phyloP scores from a whole-genome alignment of 2,329 filamentous ascomycete genomes.

The Laburnicola sp. region DNA sequence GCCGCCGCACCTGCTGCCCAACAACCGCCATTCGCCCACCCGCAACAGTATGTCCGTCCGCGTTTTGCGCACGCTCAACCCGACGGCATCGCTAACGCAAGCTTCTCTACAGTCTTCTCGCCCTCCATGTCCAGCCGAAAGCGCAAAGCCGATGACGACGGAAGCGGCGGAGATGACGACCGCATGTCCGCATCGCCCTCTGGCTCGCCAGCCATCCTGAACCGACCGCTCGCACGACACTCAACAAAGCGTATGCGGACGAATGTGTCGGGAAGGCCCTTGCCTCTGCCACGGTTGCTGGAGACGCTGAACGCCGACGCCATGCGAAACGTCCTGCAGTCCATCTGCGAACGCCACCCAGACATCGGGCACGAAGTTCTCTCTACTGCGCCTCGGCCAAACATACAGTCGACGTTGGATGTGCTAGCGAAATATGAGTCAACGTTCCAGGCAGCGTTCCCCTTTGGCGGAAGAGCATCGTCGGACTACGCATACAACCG shows the following conservation, averaged over 20 bases:
- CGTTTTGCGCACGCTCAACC: conserved; percentile 12
- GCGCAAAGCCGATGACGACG: conserved; percentile 81
- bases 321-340: conserved; percentile 81
- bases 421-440: conserved; percentile 83
- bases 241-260: conserved; percentile 65
- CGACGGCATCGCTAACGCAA: conserved; percentile 13
- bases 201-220: conserved; percentile 74
- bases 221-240: conserved; percentile 63
- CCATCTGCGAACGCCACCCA: conserved; percentile 87
- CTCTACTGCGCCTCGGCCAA: conserved; percentile 81
- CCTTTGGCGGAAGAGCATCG: conserved; percentile 78
- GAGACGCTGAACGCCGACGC: conserved; percentile 89
- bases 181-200: conserved; percentile 90
- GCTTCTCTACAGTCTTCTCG: conserved; percentile 33
- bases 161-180: conserved; percentile 63
- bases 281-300: conserved; percentile 75
- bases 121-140: conserved; percentile 63
- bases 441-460: conserved; percentile 76
- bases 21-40: conserved; percentile 62
- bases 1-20: conserved; percentile 63
- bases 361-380: conserved; percentile 84
- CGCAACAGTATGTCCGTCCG: conserved; percentile 57
- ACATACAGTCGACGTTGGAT: conserved; percentile 75
- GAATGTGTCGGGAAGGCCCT: conserved; percentile 69
- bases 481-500: conserved; percentile 96